Evolutionary conservation across 176 grass and related monocot species (phyloP).

Genomic region (Hsuehochloa calcarea): DNA sequence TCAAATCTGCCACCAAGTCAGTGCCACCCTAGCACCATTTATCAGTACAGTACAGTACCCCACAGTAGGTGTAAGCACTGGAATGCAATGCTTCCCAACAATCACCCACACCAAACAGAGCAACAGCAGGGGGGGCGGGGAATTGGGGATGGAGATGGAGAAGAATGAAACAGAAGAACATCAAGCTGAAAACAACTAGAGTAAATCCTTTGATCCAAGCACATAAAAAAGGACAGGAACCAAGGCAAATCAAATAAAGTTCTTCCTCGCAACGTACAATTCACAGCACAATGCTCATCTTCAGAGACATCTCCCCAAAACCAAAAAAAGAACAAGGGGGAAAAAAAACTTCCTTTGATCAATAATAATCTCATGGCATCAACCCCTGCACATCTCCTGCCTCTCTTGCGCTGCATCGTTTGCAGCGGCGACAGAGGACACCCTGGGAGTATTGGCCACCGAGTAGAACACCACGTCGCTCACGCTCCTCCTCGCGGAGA

Average conservation of each 20-base stretch:
- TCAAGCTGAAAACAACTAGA: background rate
- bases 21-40: conserved; percentile 56
- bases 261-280: conserved; percentile 8
- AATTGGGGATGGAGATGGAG: background rate
- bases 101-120: background rate
- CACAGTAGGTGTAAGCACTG: background rate
- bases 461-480: conserved; percentile 64
- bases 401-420: conserved; percentile 48
- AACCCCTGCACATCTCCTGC: conserved; percentile 63
- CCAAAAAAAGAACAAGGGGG: background rate
- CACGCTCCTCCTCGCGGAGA: conserved; percentile 48
- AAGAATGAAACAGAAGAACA: background rate
- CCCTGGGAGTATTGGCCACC: conserved; percentile 47
- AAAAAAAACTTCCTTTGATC: background rate
- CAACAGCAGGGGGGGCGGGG: background rate
- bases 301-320: conserved; percentile 17
- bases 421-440: conserved; percentile 38
- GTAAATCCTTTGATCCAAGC: background rate
- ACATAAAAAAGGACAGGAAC: background rate
- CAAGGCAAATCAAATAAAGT: background rate
- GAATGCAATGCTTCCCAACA: background rate
- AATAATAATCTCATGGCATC: background rate
- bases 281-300: conserved; percentile 39
- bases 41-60: conserved; percentile 19
- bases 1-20: conserved; percentile 70